Base-by-base conservation (phyloP, 805 yeast genomes). In the Saccharomyces kudriavzevii region DNA sequence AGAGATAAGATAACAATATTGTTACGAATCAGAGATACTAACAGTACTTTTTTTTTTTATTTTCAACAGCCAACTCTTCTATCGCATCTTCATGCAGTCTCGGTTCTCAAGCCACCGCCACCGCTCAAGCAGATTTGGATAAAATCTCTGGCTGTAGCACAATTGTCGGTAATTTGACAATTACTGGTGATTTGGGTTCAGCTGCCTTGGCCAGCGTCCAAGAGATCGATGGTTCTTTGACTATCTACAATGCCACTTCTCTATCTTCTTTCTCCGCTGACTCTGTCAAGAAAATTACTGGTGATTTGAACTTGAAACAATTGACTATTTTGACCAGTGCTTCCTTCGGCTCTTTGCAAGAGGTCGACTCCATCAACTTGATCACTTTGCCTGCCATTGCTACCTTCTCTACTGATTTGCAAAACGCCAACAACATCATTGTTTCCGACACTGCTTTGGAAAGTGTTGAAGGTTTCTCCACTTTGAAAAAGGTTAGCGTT, bases 341-440 rank as follows among this genome's bases (percentile, higher is more conserved):
- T 55, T 79, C 85, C 65, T 81, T 91, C 71, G 96, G 96, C 60
- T 76, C 79, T 62, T 82, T 92, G 70, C 77, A 83, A 69, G 79
- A 87, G 60, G 96, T 90, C 60, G 96, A 96, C 69, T 73, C 89
- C 54, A 81, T 94, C 66, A 74, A 77, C 72, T 84, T 87, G 76
- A 79, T 81, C 67, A 89, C 97, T 62, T 81, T 94, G 71, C 97
- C 97, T 69, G 92, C 90, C 62, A 82, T 92, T 68, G 72, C 76
- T 62, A 66, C 73, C 52, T 80, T 90, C 62, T 83, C 85, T 73
- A 87, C 92, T 73, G 71, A 77, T 67, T 81, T 94, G 66, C 78
- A 87, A 64, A 77, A 83, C 62, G 91, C 95, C 67, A 80, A 82
- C 68, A 73, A 80, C 55, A 78, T 92, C 62, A 69, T 76, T 69